Conservation (phyloP, 768 basidiomycete genomes). For the Suillus bovinus region DNA sequence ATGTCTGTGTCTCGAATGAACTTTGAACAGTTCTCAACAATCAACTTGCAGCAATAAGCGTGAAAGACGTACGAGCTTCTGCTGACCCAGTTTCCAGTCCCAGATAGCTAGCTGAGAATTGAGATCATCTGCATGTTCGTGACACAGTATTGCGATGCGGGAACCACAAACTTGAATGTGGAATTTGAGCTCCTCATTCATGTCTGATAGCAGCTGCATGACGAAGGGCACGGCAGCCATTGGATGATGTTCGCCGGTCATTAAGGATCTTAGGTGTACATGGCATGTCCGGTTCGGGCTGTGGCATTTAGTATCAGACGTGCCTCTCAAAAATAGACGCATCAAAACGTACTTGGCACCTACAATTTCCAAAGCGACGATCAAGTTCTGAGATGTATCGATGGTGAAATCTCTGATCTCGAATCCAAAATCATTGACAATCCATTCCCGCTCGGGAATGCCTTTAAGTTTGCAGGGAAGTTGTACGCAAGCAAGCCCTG, state of each 20-base stretch:
- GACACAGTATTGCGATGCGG: constrained; percentile 30
- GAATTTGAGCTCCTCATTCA: constrained; percentile 17
- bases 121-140: constrained; percentile 12
- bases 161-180: constrained; percentile 34
- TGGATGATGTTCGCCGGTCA: constrained; percentile 32
- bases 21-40: constrained; percentile 15
- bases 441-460: constrained; percentile 30
- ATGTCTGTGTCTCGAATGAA: constrained; percentile 21
- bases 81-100: constrained; percentile 35
- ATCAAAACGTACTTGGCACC: constrained; percentile 22
- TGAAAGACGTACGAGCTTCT: constrained; percentile 28
- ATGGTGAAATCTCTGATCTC: constrained; percentile 37
- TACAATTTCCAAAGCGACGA: constrained; percentile 30
- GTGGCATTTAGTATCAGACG: constrained; percentile 6
- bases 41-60: neutral
- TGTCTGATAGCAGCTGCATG: constrained; percentile 9
- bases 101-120: constrained; percentile 28
- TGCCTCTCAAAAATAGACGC: neutral
- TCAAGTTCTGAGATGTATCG: constrained; percentile 37
- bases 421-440: constrained; percentile 24
- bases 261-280: constrained; percentile 30
- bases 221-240: constrained; percentile 17
- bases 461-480: constrained; percentile 33
- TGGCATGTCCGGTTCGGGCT: constrained; percentile 23
- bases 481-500: constrained; percentile 21